A percentile compares a stretch with the other conserved stretches of the same genome.
Evolutionary conservation across 2,329 filamentous ascomycete genomes (phyloP).

Genomic region (Simplicillium aogashimaense): DNA sequence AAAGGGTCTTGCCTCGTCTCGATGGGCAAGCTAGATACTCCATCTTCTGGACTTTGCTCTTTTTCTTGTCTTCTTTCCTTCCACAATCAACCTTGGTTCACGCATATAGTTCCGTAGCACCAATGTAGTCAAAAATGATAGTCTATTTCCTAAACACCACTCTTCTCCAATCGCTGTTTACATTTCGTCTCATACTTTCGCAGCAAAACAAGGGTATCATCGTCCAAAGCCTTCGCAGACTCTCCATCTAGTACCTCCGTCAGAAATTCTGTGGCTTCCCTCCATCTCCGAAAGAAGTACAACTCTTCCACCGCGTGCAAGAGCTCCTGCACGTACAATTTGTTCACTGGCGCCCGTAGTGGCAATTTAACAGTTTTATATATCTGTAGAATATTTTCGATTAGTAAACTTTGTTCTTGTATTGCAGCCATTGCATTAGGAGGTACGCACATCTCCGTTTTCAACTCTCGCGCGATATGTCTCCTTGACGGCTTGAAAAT

Average conservation of each 20-base stretch:
- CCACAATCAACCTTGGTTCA: not conserved
- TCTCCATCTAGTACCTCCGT: slow-evolving; percentile 20
- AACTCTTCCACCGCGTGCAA: slow-evolving; percentile 48
- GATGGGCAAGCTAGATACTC: not conserved
- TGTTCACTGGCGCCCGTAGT: slow-evolving; percentile 24
- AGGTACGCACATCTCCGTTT: slow-evolving; percentile 40
- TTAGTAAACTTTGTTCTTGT: slow-evolving; percentile 2
- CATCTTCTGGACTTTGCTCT: not conserved
- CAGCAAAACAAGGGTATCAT: slow-evolving; percentile 30
- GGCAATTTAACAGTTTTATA: slow-evolving; percentile 31
- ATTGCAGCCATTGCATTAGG: not conserved
- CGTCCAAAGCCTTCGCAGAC: slow-evolving; percentile 25
- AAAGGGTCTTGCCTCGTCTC: not conserved
- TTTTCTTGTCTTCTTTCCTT: not conserved
- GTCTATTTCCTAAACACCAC: not conserved
- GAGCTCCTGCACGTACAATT: slow-evolving; percentile 38
- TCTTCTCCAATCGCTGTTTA: slow-evolving; percentile 15
- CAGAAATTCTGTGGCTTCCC: slow-evolving; percentile 33
- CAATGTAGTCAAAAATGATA: not conserved
- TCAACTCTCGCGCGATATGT: slow-evolving; percentile 39
- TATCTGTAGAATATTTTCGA: slow-evolving; percentile 23
- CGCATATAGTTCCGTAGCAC: not conserved
- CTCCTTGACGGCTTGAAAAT: slow-evolving; percentile 34
- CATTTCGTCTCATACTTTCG: slow-evolving; percentile 32
- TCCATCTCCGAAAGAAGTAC: slow-evolving; percentile 41